Evolutionary conservation across 768 basidiomycete species (phyloP).

Genomic region (Hydnomerulius pinastri): DNA sequence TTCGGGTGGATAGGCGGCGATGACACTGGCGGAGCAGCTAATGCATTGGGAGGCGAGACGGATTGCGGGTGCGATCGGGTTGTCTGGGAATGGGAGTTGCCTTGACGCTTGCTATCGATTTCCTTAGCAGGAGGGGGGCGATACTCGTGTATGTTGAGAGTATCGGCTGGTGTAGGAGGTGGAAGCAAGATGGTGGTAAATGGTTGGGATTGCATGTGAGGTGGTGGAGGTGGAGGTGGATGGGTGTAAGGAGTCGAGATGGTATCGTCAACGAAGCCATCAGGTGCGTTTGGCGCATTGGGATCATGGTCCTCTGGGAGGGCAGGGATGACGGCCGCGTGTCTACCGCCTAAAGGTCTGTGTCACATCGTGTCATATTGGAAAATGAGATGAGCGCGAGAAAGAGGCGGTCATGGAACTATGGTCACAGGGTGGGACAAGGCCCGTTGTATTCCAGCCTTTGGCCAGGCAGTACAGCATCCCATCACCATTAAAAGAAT

Average conservation of each 20-base stretch:
- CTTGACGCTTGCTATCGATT: slow-evolving; percentile 19
- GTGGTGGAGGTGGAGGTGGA: slow-evolving; percentile 15
- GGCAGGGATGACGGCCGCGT: slow-evolving; percentile 80
- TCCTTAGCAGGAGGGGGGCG: slow-evolving; percentile 27
- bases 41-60: slow-evolving; percentile 26
- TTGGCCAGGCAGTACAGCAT: slow-evolving; percentile 9
- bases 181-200: slow-evolving; percentile 35
- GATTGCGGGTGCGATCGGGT: slow-evolving; percentile 15
- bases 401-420: slow-evolving; percentile 21
- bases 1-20: slow-evolving; percentile 23
- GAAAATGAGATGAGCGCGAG: slow-evolving; percentile 26
- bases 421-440: slow-evolving; percentile 11
- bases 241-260: slow-evolving; percentile 17
- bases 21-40: slow-evolving; percentile 12
- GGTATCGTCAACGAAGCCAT: slow-evolving; percentile 26
- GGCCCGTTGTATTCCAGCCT: slow-evolving; percentile 8
- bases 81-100: slow-evolving; percentile 10
- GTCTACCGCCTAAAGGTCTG: slow-evolving; percentile 77
- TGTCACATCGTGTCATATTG: slow-evolving; percentile 34
- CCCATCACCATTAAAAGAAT: slow-evolving; percentile 12
- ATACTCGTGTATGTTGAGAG: slow-evolving; percentile 35
- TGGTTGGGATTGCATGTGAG: slow-evolving; percentile 23
- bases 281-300: slow-evolving; percentile 29
- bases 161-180: slow-evolving; percentile 26
- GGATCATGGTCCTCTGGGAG: slow-evolving; percentile 72